Evolutionary conservation across 176 grass and related monocot genomes (phyloP), one percentile per base, ranked within the genome.

Genomic region (Musa beccarii): DNA sequence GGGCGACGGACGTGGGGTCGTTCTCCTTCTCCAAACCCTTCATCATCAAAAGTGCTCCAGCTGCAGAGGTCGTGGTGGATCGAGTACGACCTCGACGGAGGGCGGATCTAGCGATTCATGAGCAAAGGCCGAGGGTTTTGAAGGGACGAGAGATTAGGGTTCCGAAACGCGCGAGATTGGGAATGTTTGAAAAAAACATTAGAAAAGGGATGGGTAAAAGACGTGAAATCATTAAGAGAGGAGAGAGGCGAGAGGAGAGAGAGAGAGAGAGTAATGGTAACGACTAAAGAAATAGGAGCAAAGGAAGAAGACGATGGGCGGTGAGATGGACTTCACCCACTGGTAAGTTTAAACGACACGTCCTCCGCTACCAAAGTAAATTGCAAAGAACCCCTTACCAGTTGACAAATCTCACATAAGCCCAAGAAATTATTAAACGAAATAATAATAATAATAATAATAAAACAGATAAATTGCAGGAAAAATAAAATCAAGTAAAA

Each of bases 151-250:
- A 22, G 10, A 51, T 15, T 59, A 71, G 77, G 66, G 53, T 71
- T 59, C 49, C 23, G 9, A 34, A 43, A 66, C 66, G 63, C 53
- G 66, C 52, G 77, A 79, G 54, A 51, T 71, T 53, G 66, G 53
- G 57, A 28, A 16, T 14, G 66, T 70, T 71, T 70, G 25, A 71
- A 79, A 79, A 56, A 3, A 2, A 59, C 55, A 51, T 20, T 43
- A 43, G 15, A 71, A 22, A 51, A 53, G 0, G 3, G 14, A 23
- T 2, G 26, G 34, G 10, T 52, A 56, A 69, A 26, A 79, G 16
- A 10, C 28, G 52, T 59, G 51, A 79, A 24, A 79, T 69, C 57
- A 66, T 24, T 50, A 53, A 63, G 23, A 11, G 12, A 25, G 8
- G 28, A 10, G 11, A 28, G 26, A 26, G 26, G 2, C 1, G 2